Evolutionary conservation across 495 filamentous ascomycete species (phyloP), one percentile per base, ranked within the genome.

Genomic region (Massariosphaeria phaeospora): DNA sequence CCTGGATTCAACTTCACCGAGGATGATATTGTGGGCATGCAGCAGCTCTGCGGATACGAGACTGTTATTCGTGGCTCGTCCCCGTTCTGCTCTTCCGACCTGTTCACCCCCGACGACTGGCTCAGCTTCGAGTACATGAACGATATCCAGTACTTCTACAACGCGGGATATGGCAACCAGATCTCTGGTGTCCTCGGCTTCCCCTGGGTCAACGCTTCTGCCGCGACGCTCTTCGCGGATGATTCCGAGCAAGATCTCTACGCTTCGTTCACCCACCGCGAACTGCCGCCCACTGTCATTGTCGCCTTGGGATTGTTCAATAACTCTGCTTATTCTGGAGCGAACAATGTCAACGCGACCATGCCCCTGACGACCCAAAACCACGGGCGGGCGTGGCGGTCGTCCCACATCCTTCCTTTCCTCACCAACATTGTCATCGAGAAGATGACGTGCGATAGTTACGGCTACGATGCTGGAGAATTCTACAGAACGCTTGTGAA

Each of bases 261-360:
- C 43, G 64, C 73, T 21, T 75, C 72, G 46, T 78, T 76, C 65
- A 78, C 74, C 0, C 75, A 78, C 57, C 72, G 75, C 8, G 74
- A 78, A 61, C 55, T 76, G 8, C 73, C 72, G 23, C 74, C 74
- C 9, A 71, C 70, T 34, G 73, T 77, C 7, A 60, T 73, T 5
- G 73, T 76, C 0, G 73, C 74, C 23, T 63, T 78, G 61, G 75
- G 75, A 9, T 59, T 78, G 4, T 76, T 76, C 67, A 76, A 78
- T 62, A 76, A 76, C 47, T 73, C 72, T 15, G 73, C 57, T 1
- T 72, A 68, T 55, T 62, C 67, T 4, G 73, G 73, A 30, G 61
- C 64, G n/a, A 68, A 68, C 42, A 34, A 58, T 29, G 29, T 73
- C 50, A 77, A 77, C 46, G 69, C 69, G 44, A 76, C 75, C 3